phyloP scores from a whole-genome alignment of 441 rosid genomes.

The Gossypium lobatum region DNA sequence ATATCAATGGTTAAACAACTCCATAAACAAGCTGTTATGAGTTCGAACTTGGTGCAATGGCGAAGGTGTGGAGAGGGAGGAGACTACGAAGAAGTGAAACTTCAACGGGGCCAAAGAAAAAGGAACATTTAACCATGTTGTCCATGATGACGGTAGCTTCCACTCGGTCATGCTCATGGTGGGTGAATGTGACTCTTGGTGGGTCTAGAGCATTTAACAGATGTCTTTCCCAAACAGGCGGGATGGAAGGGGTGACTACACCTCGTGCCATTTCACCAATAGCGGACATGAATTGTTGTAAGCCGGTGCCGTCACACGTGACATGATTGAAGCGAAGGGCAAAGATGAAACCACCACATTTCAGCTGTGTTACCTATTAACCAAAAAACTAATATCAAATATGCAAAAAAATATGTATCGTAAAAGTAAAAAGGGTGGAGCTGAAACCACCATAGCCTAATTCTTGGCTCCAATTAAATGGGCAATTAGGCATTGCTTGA shows the following conservation, averaged over 20 bases:
- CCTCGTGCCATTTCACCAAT: slow-evolving; percentile 41
- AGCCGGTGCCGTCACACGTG: slow-evolving; percentile 37
- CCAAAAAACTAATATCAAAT: no score
- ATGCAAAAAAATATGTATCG: no score
- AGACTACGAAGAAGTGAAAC: slow-evolving; percentile 21
- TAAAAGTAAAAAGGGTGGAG: neutral
- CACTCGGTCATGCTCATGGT: slow-evolving; percentile 31
- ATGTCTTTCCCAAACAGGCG: slow-evolving; percentile 42
- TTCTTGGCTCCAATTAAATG: no score
- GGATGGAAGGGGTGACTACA: slow-evolving; percentile 19
- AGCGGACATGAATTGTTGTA: slow-evolving; percentile 28
- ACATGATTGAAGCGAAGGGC: slow-evolving; percentile 40
- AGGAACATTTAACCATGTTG: slow-evolving; percentile 27
- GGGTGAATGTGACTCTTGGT: slow-evolving; percentile 30
- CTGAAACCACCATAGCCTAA: neutral
- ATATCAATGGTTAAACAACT: slow-evolving; percentile 44
- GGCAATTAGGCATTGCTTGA: neutral
- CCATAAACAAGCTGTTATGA: slow-evolving; percentile 53
- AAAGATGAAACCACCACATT: slow-evolving; percentile 42
- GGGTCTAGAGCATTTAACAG: slow-evolving; percentile 24
- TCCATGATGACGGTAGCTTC: slow-evolving; percentile 15
- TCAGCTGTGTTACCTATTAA: slow-evolving; percentile 19
- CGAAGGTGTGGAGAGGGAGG: slow-evolving; percentile 23
- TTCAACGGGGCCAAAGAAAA: slow-evolving; percentile 36
- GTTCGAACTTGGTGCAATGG: slow-evolving; percentile 28